A percentile compares a stretch with the other conserved stretches of the same genome.
phyloP scores from a whole-genome alignment of 2,329 filamentous ascomycete species.

The Phialophora chinensis region DNA sequence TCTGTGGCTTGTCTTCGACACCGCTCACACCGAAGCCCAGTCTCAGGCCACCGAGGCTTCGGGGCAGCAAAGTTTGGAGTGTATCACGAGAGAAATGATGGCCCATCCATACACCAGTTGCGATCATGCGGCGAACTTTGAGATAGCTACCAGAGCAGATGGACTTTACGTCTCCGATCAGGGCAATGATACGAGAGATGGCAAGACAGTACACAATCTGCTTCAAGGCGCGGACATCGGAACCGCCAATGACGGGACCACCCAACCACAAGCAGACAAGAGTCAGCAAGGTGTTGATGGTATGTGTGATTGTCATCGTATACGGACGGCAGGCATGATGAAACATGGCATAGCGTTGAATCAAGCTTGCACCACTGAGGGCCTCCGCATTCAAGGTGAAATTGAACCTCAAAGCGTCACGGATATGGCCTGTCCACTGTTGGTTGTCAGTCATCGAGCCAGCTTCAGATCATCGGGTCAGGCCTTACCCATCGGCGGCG shows the following conservation, averaged over 20 bases:
- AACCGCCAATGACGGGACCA: slow-evolving; percentile 26
- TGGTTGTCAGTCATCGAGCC: slow-evolving; percentile 20
- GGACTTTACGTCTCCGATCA: slow-evolving; percentile 9
- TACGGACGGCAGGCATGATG: slow-evolving; percentile 34
- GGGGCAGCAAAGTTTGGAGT: slow-evolving; percentile 27
- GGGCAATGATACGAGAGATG: slow-evolving; percentile 7
- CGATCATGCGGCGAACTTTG: slow-evolving; percentile 26
- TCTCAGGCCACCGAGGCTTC: slow-evolving; percentile 15
- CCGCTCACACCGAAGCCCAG: slow-evolving; percentile 34
- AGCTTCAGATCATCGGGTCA: slow-evolving; percentile 54
- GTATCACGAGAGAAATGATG: slow-evolving; percentile 34
- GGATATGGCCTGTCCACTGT: slow-evolving; percentile 35
- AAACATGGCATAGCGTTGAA: slow-evolving; percentile 34
- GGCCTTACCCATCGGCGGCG: slow-evolving; percentile 46
- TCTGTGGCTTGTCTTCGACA: slow-evolving; percentile 10
- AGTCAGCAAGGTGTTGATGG: slow-evolving; percentile 18
- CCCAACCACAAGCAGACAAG: slow-evolving; percentile 19
- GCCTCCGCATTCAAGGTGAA: slow-evolving; percentile 23
- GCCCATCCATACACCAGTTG: slow-evolving; percentile 33
- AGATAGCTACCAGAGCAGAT: slow-evolving; percentile 10
- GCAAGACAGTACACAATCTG: slow-evolving; percentile 21
- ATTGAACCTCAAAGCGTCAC: slow-evolving; percentile 22
- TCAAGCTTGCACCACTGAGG: slow-evolving; percentile 19
- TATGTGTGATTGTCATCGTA: slow-evolving; percentile 31
- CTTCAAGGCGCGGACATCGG: slow-evolving; percentile 10